These are phyloP conservation scores for Aspergillus sp. DNA, from an alignment of 2,329 filamentous ascomycete species.

Conservation along the genomic window DNA sequence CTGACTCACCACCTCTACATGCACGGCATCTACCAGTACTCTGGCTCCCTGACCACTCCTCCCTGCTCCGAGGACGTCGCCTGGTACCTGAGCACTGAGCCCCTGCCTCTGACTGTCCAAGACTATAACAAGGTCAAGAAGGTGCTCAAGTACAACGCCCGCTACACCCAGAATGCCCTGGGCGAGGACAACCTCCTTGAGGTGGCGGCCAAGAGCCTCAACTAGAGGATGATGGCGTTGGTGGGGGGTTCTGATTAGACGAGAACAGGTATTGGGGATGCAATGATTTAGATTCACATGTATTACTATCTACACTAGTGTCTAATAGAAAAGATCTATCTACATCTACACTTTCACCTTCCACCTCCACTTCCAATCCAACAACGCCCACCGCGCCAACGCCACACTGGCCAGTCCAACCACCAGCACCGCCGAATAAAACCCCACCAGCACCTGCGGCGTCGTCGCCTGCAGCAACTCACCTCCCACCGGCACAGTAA, in stretches of 20 bases:
- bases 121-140: constrained; percentile 53
- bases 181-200: constrained; percentile 46
- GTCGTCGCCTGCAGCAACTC: constrained; percentile 47
- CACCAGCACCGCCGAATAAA: constrained; percentile 45
- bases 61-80: constrained; percentile 58
- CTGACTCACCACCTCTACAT: constrained; percentile 38
- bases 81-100: constrained; percentile 43
- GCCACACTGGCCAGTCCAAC: constrained; percentile 28
- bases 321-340: background rate
- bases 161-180: constrained; percentile 53
- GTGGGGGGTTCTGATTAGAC: too few relatives aligned
- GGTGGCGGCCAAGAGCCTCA: background rate
- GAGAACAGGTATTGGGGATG: too few relatives aligned
- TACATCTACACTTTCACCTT: constrained; percentile 28
- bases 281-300: too few relatives aligned
- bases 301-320: too few relatives aligned
- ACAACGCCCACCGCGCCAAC: constrained; percentile 34
- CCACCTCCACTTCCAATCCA: constrained; percentile 39
- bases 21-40: constrained; percentile 50
- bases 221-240: too few relatives aligned
- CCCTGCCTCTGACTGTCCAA: constrained; percentile 47
- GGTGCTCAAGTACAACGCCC: constrained; percentile 56
- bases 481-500: constrained; percentile 48
- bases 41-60: constrained; percentile 60
- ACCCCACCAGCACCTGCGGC: constrained; percentile 43